Base-by-base conservation (phyloP, 129 eudicot genomes). In the Saposhnikovia divaricata region DNA sequence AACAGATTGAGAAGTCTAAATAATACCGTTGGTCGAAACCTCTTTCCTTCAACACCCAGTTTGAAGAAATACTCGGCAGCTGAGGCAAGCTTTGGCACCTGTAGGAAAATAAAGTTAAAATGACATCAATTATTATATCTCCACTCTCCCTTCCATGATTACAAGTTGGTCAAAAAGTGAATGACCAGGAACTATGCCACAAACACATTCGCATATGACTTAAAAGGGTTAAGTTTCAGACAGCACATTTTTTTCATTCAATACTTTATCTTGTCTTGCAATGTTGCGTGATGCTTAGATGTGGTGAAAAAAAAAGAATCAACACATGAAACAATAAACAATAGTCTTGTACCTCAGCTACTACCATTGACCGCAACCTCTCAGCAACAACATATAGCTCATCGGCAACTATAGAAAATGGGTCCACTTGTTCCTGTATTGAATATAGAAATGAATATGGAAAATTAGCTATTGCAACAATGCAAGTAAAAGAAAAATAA, bases 51-150 rank as follows among this genome's bases (percentile, higher is more conserved):
- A 42, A 90, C 97, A 2, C 98, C 98, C 88, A 91, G 79, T 82
- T 90, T 94, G 82, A 94, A 94, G 85, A 94, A 94, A 82, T 94
- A 94, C 77, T 94, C 98, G 0, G 98, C 97, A 77, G 97, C 98
- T 43, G 97, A 91, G 57, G 98, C 98, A 80, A 94, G 97, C 87
- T 91, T 94, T 16, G 98, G 98, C 72, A 94, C 97, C 97, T 94
- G 79, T 37, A 88, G 16, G 69, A 80, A n/a, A 79, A 51, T 27
- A 77, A 43, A 9, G 38, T 51, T 69, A 72, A 51, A 12, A 31
- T 10, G 47, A 72, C n/a, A 43, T 43, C 48, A 55, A 34, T 76
- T 18, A 53, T 40, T 2, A 40, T 38, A 9, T n/a, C 28, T 76
- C 34, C 19, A 68, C 0, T 66, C 14, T 75, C 63, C 70, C 39